phyloP scores from a whole-genome alignment of 345 rosid species.

The Hirschfeldia incana region DNA sequence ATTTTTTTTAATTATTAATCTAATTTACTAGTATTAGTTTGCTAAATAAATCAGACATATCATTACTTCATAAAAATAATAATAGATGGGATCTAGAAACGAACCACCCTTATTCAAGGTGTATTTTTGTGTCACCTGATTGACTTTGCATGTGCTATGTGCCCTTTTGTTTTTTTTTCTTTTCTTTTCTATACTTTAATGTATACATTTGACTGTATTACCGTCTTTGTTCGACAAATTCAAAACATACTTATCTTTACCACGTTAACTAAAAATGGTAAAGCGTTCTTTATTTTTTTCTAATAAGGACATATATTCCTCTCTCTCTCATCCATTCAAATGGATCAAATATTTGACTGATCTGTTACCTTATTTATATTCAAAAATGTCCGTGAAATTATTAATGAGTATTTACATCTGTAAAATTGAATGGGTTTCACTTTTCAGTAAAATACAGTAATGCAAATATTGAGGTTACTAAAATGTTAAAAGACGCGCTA shows the following conservation, averaged over 20 bases:
- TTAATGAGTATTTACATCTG: not conserved
- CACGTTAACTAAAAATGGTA: not conserved
- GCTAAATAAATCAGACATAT: not conserved
- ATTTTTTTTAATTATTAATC: not conserved
- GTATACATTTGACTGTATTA: not conserved
- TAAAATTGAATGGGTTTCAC: conserved; percentile 6
- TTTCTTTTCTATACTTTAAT: not conserved
- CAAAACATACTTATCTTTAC: not conserved
- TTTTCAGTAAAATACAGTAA: not conserved
- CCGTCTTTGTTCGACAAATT: not conserved
- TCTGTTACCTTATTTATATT: conserved; percentile 6
- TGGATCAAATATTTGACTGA: conserved; percentile 11
- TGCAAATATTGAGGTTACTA: conserved; percentile 9
- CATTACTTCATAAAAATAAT: not conserved
- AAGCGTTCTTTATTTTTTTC: not conserved
- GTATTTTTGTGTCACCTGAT: conserved; percentile 19
- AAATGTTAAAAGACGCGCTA: conserved; percentile 15
- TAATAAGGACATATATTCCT: conserved; percentile 25
- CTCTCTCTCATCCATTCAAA: not conserved
- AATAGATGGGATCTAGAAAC: conserved; percentile 30
- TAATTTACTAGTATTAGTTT: not conserved
- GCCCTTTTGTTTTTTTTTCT: conserved; percentile 1
- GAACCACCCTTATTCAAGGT: conserved; percentile 20
- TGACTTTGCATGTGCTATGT: conserved; percentile 30
- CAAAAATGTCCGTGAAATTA: not conserved